Conservation (phyloP, 257 asterid species). For the Salvia rosmarinus region DNA sequence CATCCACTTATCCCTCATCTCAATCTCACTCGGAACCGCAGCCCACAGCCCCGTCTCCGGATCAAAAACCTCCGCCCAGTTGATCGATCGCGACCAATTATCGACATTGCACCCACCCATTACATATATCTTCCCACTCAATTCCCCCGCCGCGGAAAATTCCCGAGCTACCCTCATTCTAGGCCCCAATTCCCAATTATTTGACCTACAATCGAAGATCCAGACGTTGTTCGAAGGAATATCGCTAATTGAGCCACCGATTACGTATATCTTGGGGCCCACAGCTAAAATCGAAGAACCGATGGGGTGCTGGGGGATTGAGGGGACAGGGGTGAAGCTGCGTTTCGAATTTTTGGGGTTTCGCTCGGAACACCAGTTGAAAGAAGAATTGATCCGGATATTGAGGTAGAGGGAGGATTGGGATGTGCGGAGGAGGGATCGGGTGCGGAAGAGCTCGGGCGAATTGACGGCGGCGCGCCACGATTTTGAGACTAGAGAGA, state of each 20-base stretch:
- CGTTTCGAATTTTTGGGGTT: constrained; percentile 36
- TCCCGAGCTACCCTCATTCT: constrained; percentile 73
- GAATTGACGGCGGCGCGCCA: constrained; percentile 65
- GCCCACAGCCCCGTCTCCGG: constrained; percentile 54
- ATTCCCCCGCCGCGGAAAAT: constrained; percentile 74
- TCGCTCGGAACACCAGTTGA: constrained; percentile 64
- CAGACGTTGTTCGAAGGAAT: constrained; percentile 58
- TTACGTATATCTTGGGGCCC: constrained; percentile 64
- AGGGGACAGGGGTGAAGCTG: constrained; percentile 50
- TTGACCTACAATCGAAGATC: constrained; percentile 78
- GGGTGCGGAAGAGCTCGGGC: constrained; percentile 57
- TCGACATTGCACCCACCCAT: constrained; percentile 91
- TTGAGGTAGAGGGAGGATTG: constrained; percentile 63
- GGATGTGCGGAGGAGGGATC: constrained; percentile 59
- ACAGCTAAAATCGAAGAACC: constrained; percentile 68
- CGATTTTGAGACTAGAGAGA: constrained; percentile 74
- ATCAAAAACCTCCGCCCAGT: constrained; percentile 90
- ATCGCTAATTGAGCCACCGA: constrained; percentile 80
- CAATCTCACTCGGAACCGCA: constrained; percentile 67
- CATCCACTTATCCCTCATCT: constrained; percentile 93
- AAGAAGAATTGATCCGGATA: constrained; percentile 58
- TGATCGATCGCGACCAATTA: constrained; percentile 69
- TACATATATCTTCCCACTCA: constrained; percentile 64
- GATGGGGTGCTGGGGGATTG: constrained; percentile 57
- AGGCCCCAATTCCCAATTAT: constrained; percentile 73